Percentiles rank a stretch among this genome's conserved stretches.
Evolutionary conservation across 2,329 filamentous ascomycete genomes (phyloP).

Genomic region (Hypoxylon sp.): DNA sequence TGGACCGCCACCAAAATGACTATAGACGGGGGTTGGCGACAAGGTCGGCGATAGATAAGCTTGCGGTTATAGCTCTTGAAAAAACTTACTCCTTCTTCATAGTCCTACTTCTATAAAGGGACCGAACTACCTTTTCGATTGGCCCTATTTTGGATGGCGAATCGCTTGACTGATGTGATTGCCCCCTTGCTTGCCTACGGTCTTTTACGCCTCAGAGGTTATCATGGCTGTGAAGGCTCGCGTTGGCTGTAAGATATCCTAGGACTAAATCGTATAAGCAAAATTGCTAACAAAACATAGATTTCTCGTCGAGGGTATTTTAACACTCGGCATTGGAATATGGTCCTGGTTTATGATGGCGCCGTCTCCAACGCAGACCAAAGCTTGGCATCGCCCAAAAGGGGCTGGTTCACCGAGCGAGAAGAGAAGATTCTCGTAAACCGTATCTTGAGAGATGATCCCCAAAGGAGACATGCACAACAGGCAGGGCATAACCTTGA

Average conservation of each 20-base stretch:
- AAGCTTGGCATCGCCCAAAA: constrained; percentile 69
- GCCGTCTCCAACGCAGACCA: constrained; percentile 64
- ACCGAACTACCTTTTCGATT: constrained; percentile 55
- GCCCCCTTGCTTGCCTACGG: constrained; percentile 55
- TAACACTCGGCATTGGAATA: constrained; percentile 60
- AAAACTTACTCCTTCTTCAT: neutral
- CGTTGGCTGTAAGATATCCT: constrained; percentile 56
- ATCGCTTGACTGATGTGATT: constrained; percentile 52
- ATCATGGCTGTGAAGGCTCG: constrained; percentile 59
- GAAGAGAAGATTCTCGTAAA: constrained; percentile 76
- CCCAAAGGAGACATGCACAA: constrained; percentile 75
- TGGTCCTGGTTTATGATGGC: constrained; percentile 63
- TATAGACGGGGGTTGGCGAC: constrained; percentile 17
- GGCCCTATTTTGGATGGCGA: constrained; percentile 55
- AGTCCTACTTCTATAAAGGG: constrained; percentile 55
- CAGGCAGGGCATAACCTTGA: constrained; percentile 63
- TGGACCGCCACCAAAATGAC: constrained; percentile 35
- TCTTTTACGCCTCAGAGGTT: constrained; percentile 56
- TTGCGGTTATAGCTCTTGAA: neutral
- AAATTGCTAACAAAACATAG: too few species aligned
- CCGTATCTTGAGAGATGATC: constrained; percentile 71
- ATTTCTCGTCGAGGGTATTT: constrained; percentile 67
- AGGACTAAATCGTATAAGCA: too few species aligned
- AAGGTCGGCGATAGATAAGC: constrained; percentile 29
- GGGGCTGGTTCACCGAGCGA: constrained; percentile 75